Conservation (phyloP, 768 basidiomycete species). For the Mycena kentingensis region DNA sequence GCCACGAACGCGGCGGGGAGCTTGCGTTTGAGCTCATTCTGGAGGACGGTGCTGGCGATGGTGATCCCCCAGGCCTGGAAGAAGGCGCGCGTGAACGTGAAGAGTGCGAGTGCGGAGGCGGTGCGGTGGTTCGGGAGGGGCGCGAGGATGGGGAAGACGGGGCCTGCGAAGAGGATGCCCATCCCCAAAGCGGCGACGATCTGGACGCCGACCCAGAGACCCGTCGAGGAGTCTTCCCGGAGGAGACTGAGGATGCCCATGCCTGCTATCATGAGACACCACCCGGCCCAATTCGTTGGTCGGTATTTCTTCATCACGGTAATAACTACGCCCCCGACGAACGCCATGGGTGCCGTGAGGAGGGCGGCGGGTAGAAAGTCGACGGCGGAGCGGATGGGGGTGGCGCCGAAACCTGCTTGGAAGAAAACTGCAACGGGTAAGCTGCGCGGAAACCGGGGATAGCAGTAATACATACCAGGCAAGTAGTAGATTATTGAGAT, state of each 20-base stretch:
- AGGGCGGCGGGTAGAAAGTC: constrained; percentile 37
- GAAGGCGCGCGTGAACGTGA: constrained; percentile 33
- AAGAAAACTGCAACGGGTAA: constrained; percentile 39
- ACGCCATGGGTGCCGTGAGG: constrained; percentile 41
- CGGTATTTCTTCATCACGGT: constrained; percentile 35
- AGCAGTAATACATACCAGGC: constrained; percentile 24
- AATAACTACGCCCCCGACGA: constrained; percentile 37
- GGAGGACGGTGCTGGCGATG: constrained; percentile 35
- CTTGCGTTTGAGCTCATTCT: constrained; percentile 39
- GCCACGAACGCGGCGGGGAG: constrained; percentile 18
- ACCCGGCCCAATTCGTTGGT: constrained; percentile 35
- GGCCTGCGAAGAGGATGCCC: constrained; percentile 15
- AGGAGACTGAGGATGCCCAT: constrained; percentile 35
- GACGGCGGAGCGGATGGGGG: constrained; percentile 40
- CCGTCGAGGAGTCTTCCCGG: constrained; percentile 21
- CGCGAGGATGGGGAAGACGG: constrained; percentile 41
- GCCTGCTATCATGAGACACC: constrained; percentile 39
- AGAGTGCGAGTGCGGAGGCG: constrained; percentile 41
- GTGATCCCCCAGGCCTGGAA: constrained; percentile 28
- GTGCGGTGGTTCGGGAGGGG: constrained; percentile 35
- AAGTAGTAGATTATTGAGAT: constrained; percentile 35
- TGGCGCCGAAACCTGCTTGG: constrained; percentile 43
- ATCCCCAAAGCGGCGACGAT: constrained; percentile 17
- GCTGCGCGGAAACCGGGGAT: background rate
- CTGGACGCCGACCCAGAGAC: constrained; percentile 33